Base-by-base conservation (phyloP, 2,329 filamentous ascomycete species). In the Alternaria sp. region DNA sequence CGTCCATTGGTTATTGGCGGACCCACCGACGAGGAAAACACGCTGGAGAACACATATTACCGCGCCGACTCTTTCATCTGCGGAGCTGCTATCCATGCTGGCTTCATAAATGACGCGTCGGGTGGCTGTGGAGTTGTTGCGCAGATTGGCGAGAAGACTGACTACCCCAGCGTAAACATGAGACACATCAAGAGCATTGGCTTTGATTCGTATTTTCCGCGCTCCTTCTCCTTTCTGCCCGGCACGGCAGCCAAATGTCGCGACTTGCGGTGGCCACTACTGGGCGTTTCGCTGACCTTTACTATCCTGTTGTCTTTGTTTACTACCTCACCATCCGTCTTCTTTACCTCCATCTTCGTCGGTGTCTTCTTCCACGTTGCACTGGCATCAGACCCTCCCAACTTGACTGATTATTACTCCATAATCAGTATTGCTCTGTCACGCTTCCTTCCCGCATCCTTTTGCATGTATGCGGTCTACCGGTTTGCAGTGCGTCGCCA, bases 21-120 rank as follows among this genome's bases (percentile, higher is more conserved):
- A 1, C 82, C 83, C 3, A 77, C 81, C 5, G 75, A 79, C 25
- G 77, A 81, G 21, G 73, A 80, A 6, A 69, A 75, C 26, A 76
- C 79, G 6, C 71, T 83, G 4, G 73, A 79, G 10, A 80, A 81
- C 58, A 86, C 90, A 0, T 83, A 91, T 21, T 98, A 98, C 78
- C 91, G 96, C 17, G 93, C 91, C 10, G 93, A 97, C 79, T 96
- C 93, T 13, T 96, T 92, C 80, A 90, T 97, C 58, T 97, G 93
- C 75, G 90, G 89, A 62, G 86, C 93, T 12, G 93, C 93, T 32
- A 92, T 97, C 53, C 93, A 97, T 75, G 89, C 93, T 1, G 93
- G 93, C 19, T 85, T 94, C 71, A 88, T 96, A 63, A 88, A 87
- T 36, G 88, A 93, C 72, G 81, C 84, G 0, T 83, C 87, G 28